Evolutionary conservation across 148 eudicot species (phyloP).

Genomic region (Vaccinium vitisidaea): DNA sequence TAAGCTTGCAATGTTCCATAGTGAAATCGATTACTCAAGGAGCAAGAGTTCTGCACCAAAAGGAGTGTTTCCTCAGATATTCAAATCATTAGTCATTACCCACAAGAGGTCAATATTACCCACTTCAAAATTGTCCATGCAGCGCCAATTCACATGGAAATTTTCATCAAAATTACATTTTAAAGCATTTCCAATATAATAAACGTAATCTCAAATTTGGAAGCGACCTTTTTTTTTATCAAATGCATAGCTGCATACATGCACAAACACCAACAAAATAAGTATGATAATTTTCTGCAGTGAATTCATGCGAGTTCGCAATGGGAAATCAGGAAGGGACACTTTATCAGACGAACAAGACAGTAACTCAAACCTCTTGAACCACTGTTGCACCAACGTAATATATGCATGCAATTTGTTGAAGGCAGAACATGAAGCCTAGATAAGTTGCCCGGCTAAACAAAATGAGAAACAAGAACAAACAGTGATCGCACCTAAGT

Average conservation of each 20-base stretch:
- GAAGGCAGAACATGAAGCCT: constrained; percentile 93
- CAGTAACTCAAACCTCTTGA: constrained; percentile 70
- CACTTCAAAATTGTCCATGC: neutral
- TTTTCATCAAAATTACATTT: neutral
- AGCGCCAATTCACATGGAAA: neutral
- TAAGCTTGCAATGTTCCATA: constrained; percentile 57
- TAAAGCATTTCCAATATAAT: neutral
- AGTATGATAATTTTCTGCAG: constrained; percentile 12
- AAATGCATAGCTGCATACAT: constrained; percentile 82
- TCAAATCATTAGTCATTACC: neutral
- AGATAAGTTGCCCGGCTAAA: neutral
- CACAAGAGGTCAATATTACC: neutral
- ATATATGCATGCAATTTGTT: constrained; percentile 88
- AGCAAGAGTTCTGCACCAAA: neutral
- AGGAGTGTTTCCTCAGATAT: neutral
- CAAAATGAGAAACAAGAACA: neutral
- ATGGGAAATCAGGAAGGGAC: constrained; percentile 2
- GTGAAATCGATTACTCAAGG: neutral
- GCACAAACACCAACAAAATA: constrained; percentile 45
- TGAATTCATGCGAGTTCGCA: neutral
- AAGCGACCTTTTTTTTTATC: neutral
- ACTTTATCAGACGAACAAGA: constrained; percentile 57
- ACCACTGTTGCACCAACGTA: constrained; percentile 75
- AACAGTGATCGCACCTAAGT: constrained; percentile 55
- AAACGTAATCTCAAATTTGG: neutral